phyloP scores from a whole-genome alignment of 179 eudicot species.

The Sideroxylon spinosum region DNA sequence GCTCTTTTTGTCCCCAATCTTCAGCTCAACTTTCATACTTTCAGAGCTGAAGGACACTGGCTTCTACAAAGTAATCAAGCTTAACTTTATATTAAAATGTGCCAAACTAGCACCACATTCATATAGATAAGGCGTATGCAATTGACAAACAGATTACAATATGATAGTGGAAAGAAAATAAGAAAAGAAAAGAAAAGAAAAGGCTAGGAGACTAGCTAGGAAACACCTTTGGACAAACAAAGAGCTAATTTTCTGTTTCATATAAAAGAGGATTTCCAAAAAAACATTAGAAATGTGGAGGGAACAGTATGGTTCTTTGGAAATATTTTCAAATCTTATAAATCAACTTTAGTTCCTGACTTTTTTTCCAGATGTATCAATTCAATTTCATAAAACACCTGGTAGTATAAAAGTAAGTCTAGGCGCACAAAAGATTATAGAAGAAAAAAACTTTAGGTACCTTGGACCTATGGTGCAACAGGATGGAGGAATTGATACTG shows the following conservation, averaged over 20 bases:
- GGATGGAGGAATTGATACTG: too few species aligned
- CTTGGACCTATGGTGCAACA: too few species aligned
- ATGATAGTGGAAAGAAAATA: background rate
- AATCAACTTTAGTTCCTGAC: background rate
- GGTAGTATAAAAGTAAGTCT: too few species aligned
- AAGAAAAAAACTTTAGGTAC: too few species aligned
- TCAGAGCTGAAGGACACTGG: background rate
- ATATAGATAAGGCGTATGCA: background rate
- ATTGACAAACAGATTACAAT: too few species aligned
- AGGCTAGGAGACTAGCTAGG: background rate
- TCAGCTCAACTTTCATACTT: background rate
- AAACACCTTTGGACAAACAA: background rate
- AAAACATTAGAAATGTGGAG: background rate
- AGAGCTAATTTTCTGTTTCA: background rate
- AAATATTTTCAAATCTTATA: background rate
- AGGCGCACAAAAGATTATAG: too few species aligned
- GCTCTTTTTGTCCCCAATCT: background rate
- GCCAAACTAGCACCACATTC: background rate
- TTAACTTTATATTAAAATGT: background rate
- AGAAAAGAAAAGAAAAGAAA: background rate
- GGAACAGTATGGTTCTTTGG: background rate
- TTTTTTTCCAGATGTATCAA: too few species aligned
- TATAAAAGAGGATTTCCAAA: conserved; percentile 1
- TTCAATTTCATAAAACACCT: too few species aligned
- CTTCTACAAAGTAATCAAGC: background rate